A percentile compares a stretch with the other conserved stretches of the same genome.
Conservation (phyloP, 768 basidiomycete genomes). For the Phanerodontia chrysosporium region DNA sequence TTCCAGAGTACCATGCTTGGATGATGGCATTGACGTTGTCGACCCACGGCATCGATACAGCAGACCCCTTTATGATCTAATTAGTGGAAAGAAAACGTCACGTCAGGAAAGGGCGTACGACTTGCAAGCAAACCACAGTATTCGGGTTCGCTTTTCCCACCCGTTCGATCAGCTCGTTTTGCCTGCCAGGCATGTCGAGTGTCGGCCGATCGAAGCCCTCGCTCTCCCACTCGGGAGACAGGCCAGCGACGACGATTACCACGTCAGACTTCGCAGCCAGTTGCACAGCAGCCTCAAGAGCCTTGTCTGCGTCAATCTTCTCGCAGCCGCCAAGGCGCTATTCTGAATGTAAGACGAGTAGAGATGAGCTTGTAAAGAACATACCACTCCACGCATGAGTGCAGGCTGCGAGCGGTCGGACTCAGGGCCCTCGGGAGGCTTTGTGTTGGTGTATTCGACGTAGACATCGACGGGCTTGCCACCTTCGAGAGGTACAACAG, state of each 20-base stretch:
- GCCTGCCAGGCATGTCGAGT: constrained; percentile 52
- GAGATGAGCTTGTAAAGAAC: constrained; percentile 17
- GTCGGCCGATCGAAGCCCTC: constrained; percentile 71
- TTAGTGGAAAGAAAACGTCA: too few species aligned
- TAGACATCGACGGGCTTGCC: constrained; percentile 46
- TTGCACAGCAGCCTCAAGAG: constrained; percentile 51
- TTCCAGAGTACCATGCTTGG: constrained; percentile 65
- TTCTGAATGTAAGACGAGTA: background rate
- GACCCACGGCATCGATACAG: constrained; percentile 75
- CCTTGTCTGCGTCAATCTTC: constrained; percentile 53
- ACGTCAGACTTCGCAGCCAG: constrained; percentile 52
- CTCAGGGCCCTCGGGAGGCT: constrained; percentile 40
- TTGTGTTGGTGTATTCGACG: constrained; percentile 65
- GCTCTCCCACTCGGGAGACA: constrained; percentile 71
- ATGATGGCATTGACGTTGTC: constrained; percentile 48
- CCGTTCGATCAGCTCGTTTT: constrained; percentile 53
- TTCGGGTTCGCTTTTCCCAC: constrained; percentile 52
- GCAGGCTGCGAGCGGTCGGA: constrained; percentile 56
- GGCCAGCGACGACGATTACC: constrained; percentile 55
- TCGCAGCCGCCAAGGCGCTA: constrained; percentile 67
- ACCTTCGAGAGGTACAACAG: constrained; percentile 40
- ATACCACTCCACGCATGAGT: constrained; percentile 63
- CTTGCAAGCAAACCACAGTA: constrained; percentile 58
- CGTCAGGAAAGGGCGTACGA: constrained; percentile 36
- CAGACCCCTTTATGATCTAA: constrained; percentile 58